These are phyloP conservation scores for Dictyostelium firmibasis DNA, from an alignment of 78 protist species.

Conservation along the genomic window DNA sequence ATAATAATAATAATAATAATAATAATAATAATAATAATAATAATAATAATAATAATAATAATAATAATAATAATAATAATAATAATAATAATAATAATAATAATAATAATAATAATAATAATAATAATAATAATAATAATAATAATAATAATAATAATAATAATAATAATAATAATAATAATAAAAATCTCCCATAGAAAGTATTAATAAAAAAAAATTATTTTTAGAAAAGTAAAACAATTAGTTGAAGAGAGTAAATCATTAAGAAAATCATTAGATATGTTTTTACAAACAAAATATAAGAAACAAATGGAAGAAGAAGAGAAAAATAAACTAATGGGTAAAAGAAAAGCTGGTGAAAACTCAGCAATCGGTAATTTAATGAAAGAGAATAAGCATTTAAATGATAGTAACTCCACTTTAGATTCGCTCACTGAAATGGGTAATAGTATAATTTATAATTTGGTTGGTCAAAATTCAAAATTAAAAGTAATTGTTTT, in stretches of 20 bases:
- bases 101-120: background rate
- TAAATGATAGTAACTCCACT: background rate
- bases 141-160: background rate
- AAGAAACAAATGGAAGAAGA: constrained; percentile 76
- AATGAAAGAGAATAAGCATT: constrained; percentile 43
- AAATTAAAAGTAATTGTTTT: constrained; percentile 34
- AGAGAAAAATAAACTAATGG: constrained; percentile 48
- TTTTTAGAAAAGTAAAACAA: constrained; percentile 39
- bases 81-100: constrained; percentile 45
- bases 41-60: constrained; percentile 22
- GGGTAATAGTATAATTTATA: constrained; percentile 51
- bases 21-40: constrained; percentile 12
- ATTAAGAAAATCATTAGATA: constrained; percentile 71
- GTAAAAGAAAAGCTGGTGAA: constrained; percentile 36
- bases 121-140: constrained; percentile 14
- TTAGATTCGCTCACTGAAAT: constrained; percentile 33
- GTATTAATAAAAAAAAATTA: background rate
- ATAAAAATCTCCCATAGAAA: too few relatives aligned
- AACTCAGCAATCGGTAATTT: constrained; percentile 30
- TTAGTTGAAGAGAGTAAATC: constrained; percentile 50
- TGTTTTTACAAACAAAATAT: constrained; percentile 39
- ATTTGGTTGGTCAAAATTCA: constrained; percentile 62
- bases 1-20: background rate
- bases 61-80: background rate
- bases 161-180: background rate